Evolutionary conservation across 1,139 yeast genomes (phyloP).

Genomic region (Geotrichum aggregatum): DNA sequence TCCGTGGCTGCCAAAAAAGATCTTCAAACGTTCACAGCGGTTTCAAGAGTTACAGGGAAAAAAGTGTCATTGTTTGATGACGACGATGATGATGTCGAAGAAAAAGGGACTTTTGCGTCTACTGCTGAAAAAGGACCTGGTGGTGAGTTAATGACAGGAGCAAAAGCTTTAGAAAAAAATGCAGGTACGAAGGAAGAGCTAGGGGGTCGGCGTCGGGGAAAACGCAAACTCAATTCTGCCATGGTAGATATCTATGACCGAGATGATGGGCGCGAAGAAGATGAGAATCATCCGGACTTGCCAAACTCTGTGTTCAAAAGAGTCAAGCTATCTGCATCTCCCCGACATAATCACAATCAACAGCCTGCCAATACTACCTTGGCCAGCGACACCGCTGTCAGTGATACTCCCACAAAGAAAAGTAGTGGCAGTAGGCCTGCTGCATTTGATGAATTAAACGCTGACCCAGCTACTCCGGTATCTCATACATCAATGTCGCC

Average conservation of each 20-base stretch:
- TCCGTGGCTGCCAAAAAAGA: background rate
- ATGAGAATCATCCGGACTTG: slow-evolving; percentile 26
- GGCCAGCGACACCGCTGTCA: background rate
- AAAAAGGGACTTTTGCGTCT: too few relatives aligned
- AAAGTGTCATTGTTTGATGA: slow-evolving; percentile 16
- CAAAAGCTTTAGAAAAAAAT: background rate
- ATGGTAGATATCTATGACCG: slow-evolving; percentile 1
- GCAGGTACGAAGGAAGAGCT: slow-evolving; percentile 6
- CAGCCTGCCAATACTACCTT: background rate
- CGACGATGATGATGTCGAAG: background rate
- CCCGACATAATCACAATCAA: too few relatives aligned
- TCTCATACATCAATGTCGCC: too few relatives aligned
- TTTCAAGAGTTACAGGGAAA: background rate
- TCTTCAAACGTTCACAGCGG: background rate
- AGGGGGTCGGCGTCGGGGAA: slow-evolving; percentile 2
- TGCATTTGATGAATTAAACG: too few relatives aligned
- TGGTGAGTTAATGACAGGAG: too few relatives aligned
- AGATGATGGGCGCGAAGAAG: slow-evolving; percentile 6
- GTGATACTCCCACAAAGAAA: too few relatives aligned
- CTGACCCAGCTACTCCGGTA: too few relatives aligned
- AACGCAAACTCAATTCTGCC: slow-evolving; percentile 13
- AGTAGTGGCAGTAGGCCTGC: background rate
- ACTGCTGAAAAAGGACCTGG: too few relatives aligned
- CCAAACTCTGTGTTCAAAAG: slow-evolving; percentile 29
- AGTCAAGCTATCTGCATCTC: slow-evolving; percentile 17